Evolutionary conservation across 306 rosid genomes (phyloP).

Genomic region (Glycine tomentella): DNA sequence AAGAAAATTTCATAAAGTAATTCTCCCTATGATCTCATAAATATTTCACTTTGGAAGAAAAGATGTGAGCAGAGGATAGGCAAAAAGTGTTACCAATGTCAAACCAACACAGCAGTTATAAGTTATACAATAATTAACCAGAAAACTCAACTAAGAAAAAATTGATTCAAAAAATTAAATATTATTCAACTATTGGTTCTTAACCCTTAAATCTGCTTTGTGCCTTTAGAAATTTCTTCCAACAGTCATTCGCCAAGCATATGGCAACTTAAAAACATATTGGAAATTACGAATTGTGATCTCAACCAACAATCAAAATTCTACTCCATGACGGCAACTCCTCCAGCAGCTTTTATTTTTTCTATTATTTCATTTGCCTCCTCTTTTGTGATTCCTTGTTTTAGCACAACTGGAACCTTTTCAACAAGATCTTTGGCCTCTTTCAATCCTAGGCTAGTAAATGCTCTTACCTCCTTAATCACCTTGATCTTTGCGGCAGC

Average conservation of each 20-base stretch:
- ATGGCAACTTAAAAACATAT: constrained; percentile 19
- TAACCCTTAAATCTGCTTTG: constrained; percentile 26
- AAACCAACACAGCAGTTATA: constrained; percentile 38
- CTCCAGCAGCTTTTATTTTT: constrained; percentile 64
- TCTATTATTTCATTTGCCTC: constrained; percentile 59
- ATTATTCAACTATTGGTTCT: constrained; percentile 44
- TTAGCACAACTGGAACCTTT: constrained; percentile 56
- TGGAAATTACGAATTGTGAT: constrained; percentile 20
- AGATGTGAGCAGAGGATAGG: not conserved
- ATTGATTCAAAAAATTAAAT: constrained; percentile 20
- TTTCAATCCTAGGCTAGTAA: constrained; percentile 60
- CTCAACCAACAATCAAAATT: constrained; percentile 38
- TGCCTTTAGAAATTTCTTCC: constrained; percentile 36
- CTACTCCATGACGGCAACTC: constrained; percentile 62
- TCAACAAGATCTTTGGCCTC: constrained; percentile 68
- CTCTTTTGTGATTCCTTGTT: constrained; percentile 64
- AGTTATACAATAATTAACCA: constrained; percentile 19
- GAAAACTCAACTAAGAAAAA: constrained; percentile 22
- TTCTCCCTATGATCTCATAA: not conserved
- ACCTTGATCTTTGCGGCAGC: constrained; percentile 64
- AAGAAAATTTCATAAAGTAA: not conserved
- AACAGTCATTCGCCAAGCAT: constrained; percentile 18
- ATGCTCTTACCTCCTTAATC: constrained; percentile 63
- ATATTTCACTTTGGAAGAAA: not conserved
- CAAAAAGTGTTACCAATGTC: constrained; percentile 37